Percentiles rank a stretch among this genome's conserved stretches.
These are phyloP conservation scores for Fusarium citri DNA, from an alignment of 2,329 filamentous ascomycete genomes.

Conservation along the genomic window DNA sequence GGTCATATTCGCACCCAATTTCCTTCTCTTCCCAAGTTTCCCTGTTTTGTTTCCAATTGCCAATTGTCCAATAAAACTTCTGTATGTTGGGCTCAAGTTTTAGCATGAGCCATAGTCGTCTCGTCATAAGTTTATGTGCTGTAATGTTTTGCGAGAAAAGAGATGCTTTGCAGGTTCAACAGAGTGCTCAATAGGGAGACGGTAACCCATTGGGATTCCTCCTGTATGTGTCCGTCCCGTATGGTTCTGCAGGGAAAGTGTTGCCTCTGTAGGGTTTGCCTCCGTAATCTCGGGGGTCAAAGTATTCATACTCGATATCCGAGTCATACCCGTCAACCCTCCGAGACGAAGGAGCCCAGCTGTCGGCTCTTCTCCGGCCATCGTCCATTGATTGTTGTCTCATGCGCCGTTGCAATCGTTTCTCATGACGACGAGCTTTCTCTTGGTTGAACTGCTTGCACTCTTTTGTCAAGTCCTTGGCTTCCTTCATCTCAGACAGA, in stretches of 20 bases:
- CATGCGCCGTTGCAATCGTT: conserved; percentile 55
- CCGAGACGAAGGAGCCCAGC: conserved; percentile 58
- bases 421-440: conserved; percentile 62
- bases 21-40: conserved; percentile 21
- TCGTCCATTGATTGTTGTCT: conserved; percentile 42
- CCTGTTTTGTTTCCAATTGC: conserved; percentile 11
- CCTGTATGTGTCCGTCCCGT: conserved; percentile 30
- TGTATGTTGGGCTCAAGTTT: conserved; percentile 25
- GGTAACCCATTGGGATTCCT: conserved; percentile 50
- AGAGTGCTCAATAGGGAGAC: conserved; percentile 39
- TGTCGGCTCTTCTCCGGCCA: conserved; percentile 57
- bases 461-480: conserved; percentile 61
- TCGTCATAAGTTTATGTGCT: conserved; percentile 40
- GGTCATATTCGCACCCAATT: conserved; percentile 27
- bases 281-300: conserved; percentile 58
- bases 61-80: conserved; percentile 16
- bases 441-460: conserved; percentile 62
- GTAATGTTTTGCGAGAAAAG: not conserved
- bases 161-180: not conserved
- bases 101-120: conserved; percentile 32
- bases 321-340: conserved; percentile 54
- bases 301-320: conserved; percentile 55
- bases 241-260: conserved; percentile 33
- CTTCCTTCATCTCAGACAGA: conserved; percentile 67
- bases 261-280: conserved; percentile 45